A percentile compares a stretch with the other conserved stretches of the same genome.
These are phyloP conservation scores for Anthracocystis panici-leucophaei DNA, from an alignment of 1,284 basidiomycete species.

Conservation along the genomic window DNA sequence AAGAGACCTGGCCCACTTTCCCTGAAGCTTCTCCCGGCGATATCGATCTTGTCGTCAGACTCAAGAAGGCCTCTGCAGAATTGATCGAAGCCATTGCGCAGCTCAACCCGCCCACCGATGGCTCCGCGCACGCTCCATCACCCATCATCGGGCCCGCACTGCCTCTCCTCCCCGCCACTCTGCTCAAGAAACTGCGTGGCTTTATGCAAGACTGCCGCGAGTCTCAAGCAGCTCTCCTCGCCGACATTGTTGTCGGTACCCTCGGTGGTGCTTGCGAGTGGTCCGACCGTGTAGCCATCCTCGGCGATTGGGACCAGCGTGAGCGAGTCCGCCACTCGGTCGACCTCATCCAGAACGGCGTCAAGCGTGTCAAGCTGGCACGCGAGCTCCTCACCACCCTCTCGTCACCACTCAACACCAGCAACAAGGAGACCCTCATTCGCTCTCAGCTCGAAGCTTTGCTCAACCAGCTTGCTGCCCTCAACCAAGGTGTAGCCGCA, in stretches of 20 bases:
- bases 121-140: slow-evolving; percentile 25
- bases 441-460: slow-evolving; percentile 65
- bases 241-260: slow-evolving; percentile 65
- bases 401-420: slow-evolving; percentile 59
- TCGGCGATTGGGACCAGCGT: slow-evolving; percentile 60
- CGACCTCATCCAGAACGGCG: slow-evolving; percentile 56
- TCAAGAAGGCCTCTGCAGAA: slow-evolving; percentile 53
- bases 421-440: slow-evolving; percentile 58
- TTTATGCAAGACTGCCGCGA: slow-evolving; percentile 61
- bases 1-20: slow-evolving; percentile 49
- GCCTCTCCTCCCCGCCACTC: slow-evolving; percentile 60
- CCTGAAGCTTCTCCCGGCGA: slow-evolving; percentile 46
- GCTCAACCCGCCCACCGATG: slow-evolving; percentile 38
- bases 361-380: slow-evolving; percentile 58
- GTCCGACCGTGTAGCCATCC: slow-evolving; percentile 62
- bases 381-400: slow-evolving; percentile 63
- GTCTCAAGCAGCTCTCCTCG: slow-evolving; percentile 53
- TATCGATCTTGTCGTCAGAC: slow-evolving; percentile 45
- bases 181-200: slow-evolving; percentile 57
- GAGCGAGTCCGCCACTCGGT: slow-evolving; percentile 58
- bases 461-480: slow-evolving; percentile 61
- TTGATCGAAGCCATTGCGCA: slow-evolving; percentile 58
- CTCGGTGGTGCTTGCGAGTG: slow-evolving; percentile 67
- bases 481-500: slow-evolving; percentile 59
- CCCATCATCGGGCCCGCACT: slow-evolving; percentile 52